phyloP scores from a whole-genome alignment of 208 protist species.

The Acanthamoeba divionensis region DNA sequence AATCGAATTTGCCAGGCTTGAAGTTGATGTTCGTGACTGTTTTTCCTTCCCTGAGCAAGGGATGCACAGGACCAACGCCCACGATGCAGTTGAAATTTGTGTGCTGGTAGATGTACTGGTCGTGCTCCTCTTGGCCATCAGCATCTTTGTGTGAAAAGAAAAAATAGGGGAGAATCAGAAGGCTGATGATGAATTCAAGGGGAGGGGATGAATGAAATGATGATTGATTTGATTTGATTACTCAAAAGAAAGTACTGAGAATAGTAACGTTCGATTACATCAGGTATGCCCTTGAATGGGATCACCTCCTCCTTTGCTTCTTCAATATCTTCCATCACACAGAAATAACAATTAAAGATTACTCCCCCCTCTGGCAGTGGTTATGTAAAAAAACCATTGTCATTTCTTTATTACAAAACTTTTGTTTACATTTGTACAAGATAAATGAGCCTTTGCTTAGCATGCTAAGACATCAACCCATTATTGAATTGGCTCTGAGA shows the following conservation, averaged over 20 bases:
- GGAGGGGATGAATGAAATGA: not conserved
- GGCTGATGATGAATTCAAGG: not conserved
- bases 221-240: not conserved
- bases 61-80: not conserved
- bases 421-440: no score
- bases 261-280: constrained; percentile 40
- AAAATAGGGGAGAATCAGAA: not conserved
- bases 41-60: not conserved
- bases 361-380: no score
- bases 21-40: constrained; percentile 36
- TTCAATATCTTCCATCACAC: constrained; percentile 7
- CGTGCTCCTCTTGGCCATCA: constrained; percentile 22
- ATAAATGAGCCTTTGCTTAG: no score
- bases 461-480: no score
- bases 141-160: not conserved
- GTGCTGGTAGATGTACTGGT: constrained; percentile 53
- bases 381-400: no score
- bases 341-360: no score
- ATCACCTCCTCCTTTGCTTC: not conserved
- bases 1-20: not conserved
- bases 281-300: constrained; percentile 1
- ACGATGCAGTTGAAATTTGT: constrained; percentile 46
- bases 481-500: no score
- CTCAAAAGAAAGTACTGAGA: not conserved
- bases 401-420: no score